These are phyloP conservation scores for Leccinum incarnatum DNA, from an alignment of 768 basidiomycete species.

Conservation along the genomic window DNA sequence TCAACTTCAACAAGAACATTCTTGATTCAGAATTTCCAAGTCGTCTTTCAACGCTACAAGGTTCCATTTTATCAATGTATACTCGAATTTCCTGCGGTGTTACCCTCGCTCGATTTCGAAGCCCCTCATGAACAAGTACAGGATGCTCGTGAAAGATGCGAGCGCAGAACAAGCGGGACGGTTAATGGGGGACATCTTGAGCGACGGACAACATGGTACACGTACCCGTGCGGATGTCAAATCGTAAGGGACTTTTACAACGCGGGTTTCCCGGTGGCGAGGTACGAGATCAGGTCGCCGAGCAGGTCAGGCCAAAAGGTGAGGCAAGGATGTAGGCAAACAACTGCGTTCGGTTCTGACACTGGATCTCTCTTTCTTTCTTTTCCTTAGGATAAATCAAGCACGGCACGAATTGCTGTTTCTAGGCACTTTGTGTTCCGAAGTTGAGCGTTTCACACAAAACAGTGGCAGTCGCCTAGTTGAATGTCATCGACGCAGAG, in stretches of 20 bases:
- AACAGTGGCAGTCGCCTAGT: constrained; percentile 53
- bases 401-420: constrained; percentile 59
- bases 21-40: no score
- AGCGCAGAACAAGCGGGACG: constrained; percentile 42
- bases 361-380: no score
- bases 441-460: constrained; percentile 43
- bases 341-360: no score
- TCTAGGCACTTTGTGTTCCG: constrained; percentile 48
- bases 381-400: constrained; percentile 57
- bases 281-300: constrained; percentile 51
- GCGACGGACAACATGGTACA: no score
- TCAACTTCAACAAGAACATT: no score
- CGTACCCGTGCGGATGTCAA: constrained; percentile 40
- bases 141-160: constrained; percentile 25
- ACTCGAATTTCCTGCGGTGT: no score
- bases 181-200: constrained; percentile 10
- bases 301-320: constrained; percentile 42
- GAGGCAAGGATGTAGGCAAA: neutral
- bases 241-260: constrained; percentile 55
- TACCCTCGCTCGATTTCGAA: constrained; percentile 34
- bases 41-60: no score
- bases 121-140: constrained; percentile 34
- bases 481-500: constrained; percentile 49
- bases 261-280: constrained; percentile 58
- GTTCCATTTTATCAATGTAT: no score